phyloP scores from a whole-genome alignment of 2,329 filamentous ascomycete genomes.

The Botrytis squamosa region DNA sequence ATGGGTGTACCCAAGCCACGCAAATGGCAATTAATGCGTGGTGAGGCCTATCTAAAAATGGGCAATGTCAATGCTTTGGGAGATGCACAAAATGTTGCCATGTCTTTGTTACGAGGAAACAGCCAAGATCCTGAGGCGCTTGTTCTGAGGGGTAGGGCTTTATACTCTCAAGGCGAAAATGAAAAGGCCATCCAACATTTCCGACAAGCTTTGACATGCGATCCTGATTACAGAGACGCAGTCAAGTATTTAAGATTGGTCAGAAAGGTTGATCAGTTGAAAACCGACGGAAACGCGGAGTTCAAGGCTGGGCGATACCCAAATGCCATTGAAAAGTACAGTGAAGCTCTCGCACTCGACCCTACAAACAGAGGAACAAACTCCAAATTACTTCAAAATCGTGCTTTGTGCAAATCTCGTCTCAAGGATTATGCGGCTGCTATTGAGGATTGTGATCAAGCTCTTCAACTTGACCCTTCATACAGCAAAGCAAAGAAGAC shows the following conservation, averaged over 20 bases:
- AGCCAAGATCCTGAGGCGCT: conserved; percentile 91
- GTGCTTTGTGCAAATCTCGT: conserved; percentile 79
- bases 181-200: conserved; percentile 93
- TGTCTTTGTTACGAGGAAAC: conserved; percentile 81
- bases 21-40: conserved; percentile 91
- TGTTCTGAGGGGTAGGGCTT: conserved; percentile 79
- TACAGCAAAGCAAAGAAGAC: conserved; percentile 94
- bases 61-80: conserved; percentile 83
- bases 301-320: conserved; percentile 85
- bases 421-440: conserved; percentile 82
- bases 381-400: conserved; percentile 91
- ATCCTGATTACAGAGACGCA: conserved; percentile 87
- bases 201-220: conserved; percentile 82
- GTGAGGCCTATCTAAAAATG: conserved; percentile 91
- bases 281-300: conserved; percentile 85
- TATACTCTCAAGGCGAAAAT: conserved; percentile 92
- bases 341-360: conserved; percentile 79
- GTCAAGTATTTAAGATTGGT: conserved; percentile 87
- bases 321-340: conserved; percentile 81
- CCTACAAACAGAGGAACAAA: conserved; percentile 88
- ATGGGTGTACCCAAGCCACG: conserved; percentile 74
- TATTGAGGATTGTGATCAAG: conserved; percentile 81
- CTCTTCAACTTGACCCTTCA: conserved; percentile 75
- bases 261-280: conserved; percentile 88
- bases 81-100: conserved; percentile 90